Conservation (phyloP, 176 grass and related monocot species). For the Stipa capillata region DNA sequence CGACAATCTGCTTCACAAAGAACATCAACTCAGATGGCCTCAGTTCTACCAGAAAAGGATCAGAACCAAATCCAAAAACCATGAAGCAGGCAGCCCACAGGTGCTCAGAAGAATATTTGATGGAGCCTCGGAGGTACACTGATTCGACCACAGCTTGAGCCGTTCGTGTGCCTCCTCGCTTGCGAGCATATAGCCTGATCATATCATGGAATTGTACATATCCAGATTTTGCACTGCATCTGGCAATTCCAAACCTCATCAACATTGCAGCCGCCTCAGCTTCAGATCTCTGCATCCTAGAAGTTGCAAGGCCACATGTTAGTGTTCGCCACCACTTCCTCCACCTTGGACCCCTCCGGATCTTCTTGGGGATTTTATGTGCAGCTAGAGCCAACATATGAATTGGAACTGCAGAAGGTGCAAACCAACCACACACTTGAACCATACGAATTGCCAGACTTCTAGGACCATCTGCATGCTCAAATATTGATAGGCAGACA, state of each 20-base stretch:
- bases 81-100: constrained; percentile 90
- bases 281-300: constrained; percentile 79
- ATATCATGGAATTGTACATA: constrained; percentile 81
- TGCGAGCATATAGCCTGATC: constrained; percentile 72
- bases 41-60: constrained; percentile 62
- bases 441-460: constrained; percentile 88
- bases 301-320: constrained; percentile 47
- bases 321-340: constrained; percentile 58
- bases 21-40: constrained; percentile 65
- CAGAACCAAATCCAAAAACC: constrained; percentile 71
- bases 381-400: constrained; percentile 76
- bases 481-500: constrained; percentile 90
- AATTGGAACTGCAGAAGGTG: constrained; percentile 57
- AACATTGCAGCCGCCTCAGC: constrained; percentile 84
- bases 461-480: constrained; percentile 83
- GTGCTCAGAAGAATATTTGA: constrained; percentile 70
- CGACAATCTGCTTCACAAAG: constrained; percentile 71
- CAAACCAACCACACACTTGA: constrained; percentile 86
- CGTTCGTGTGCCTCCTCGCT: constrained; percentile 41
- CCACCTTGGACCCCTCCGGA: constrained; percentile 44
- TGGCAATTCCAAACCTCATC: constrained; percentile 86
- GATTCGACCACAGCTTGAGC: constrained; percentile 73
- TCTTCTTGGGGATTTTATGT: constrained; percentile 80
- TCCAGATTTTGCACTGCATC: constrained; percentile 52
- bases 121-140: constrained; percentile 75